Evolutionary conservation across 78 protist species (phyloP).

Genomic region (Trichosphaerium sp.): DNA sequence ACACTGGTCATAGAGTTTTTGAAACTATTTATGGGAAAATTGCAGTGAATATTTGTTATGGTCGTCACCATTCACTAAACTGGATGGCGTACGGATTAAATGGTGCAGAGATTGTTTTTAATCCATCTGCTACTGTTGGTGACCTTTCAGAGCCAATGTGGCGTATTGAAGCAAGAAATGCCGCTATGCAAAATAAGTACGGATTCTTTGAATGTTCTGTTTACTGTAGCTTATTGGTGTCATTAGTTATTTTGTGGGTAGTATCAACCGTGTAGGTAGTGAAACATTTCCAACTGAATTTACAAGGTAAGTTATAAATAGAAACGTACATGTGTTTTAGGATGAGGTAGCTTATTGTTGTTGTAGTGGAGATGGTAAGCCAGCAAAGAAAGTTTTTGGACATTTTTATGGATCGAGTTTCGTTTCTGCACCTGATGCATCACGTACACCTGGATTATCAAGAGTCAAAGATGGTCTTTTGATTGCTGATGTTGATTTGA

Average conservation of each 20-base stretch:
- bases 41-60: slow-evolving; percentile 89
- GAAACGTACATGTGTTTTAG: too few species aligned
- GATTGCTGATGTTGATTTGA: slow-evolving; percentile 82
- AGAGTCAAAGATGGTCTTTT: slow-evolving; percentile 77
- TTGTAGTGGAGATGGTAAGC: slow-evolving; percentile 77
- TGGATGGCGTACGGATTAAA: slow-evolving; percentile 78
- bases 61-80: slow-evolving; percentile 86
- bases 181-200: slow-evolving; percentile 52
- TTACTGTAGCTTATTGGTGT: slow-evolving; percentile 26
- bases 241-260: slow-evolving; percentile 64
- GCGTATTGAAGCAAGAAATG: slow-evolving; percentile 85
- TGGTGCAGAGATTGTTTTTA: slow-evolving; percentile 88
- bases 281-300: slow-evolving; percentile 83
- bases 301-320: too few species aligned
- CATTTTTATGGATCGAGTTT: slow-evolving; percentile 88
- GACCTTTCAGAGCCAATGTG: slow-evolving; percentile 86
- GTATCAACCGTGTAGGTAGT: slow-evolving; percentile 86
- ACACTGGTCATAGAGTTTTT: slow-evolving; percentile 84
- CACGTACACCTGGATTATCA: slow-evolving; percentile 68
- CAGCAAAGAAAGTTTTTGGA: slow-evolving; percentile 92
- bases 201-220: not conserved
- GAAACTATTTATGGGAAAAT: slow-evolving; percentile 76
- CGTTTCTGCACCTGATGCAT: slow-evolving; percentile 78
- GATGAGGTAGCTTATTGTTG: too few species aligned
- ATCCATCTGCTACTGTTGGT: slow-evolving; percentile 86